These are phyloP conservation scores for Hemisphaericaspora xylanilytica DNA, from an alignment of 1,139 yeast genomes.

Conservation along the genomic window DNA sequence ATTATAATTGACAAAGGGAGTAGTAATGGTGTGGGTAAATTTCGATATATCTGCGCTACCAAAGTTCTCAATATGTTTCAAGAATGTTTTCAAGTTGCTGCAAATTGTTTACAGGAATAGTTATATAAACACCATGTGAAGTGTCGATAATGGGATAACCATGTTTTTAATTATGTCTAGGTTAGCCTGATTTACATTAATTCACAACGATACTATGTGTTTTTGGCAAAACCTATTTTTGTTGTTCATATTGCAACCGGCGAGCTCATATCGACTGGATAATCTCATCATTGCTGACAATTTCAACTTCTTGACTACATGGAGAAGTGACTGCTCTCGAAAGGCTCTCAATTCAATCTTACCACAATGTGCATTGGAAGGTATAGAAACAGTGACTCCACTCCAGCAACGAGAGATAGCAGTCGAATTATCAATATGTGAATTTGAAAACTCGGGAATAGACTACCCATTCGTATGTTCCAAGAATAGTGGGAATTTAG, in stretches of 20 bases:
- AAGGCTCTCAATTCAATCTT: constrained; percentile 27
- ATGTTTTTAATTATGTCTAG: too few species aligned
- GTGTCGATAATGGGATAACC: too few species aligned
- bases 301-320: constrained; percentile 3
- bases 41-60: too few species aligned
- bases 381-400: constrained; percentile 33
- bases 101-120: background rate
- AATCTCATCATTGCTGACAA: background rate
- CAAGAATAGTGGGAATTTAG: constrained; percentile 9
- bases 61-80: background rate
- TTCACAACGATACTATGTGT: too few species aligned
- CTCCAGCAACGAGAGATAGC: constrained; percentile 39
- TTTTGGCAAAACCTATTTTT: too few species aligned
- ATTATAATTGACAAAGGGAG: too few species aligned
- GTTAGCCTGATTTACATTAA: too few species aligned
- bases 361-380: constrained; percentile 27
- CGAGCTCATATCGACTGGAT: too few species aligned
- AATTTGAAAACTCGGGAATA: constrained; percentile 46
- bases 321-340: constrained; percentile 22
- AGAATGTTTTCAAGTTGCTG: background rate
- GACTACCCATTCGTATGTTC: constrained; percentile 34
- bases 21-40: too few species aligned
- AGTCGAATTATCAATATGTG: constrained; percentile 51
- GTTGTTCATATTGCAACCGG: too few species aligned
- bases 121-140: background rate